Conservation (phyloP, 257 asterid species). For the Gardenia jasminoides region DNA sequence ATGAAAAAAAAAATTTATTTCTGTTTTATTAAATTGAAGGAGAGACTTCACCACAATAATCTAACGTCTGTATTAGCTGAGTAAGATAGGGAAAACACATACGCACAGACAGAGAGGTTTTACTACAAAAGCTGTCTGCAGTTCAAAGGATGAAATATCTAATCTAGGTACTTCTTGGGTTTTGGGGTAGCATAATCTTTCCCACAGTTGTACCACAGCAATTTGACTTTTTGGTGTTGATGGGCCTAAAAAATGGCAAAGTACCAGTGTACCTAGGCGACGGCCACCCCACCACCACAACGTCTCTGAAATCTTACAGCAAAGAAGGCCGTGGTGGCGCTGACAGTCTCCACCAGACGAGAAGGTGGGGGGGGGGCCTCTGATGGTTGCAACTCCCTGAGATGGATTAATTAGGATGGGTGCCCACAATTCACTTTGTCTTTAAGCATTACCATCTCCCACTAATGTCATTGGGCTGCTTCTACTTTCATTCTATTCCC, state of each 20-base stretch:
- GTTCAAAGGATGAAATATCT: conserved; percentile 1
- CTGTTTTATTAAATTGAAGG: too few relatives aligned
- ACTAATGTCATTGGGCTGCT: background rate
- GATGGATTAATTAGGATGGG: conserved; percentile 39
- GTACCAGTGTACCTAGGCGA: background rate
- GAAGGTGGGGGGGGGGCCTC: conserved; percentile 36
- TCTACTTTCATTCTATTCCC: background rate
- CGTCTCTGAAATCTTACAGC: conserved; percentile 9
- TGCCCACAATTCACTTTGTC: conserved; percentile 48
- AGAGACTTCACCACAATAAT: too few relatives aligned
- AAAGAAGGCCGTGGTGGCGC: conserved; percentile 21
- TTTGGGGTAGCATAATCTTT: background rate
- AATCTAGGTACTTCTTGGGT: background rate
- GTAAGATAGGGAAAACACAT: background rate
- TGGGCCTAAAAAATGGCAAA: background rate
- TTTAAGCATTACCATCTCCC: conserved; percentile 16
- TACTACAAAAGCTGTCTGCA: background rate
- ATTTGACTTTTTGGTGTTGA: conserved; percentile 11
- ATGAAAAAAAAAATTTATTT: too few relatives aligned
- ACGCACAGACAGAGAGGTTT: background rate
- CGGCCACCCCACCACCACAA: conserved; percentile 4
- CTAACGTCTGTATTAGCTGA: too few relatives aligned
- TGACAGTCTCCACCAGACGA: conserved; percentile 24
- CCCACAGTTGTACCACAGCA: background rate
- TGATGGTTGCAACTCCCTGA: conserved; percentile 45